Percentiles rank a stretch among this genome's conserved stretches.
phyloP scores from a whole-genome alignment of 2,329 filamentous ascomycete species.

The Penicillium sp. region DNA sequence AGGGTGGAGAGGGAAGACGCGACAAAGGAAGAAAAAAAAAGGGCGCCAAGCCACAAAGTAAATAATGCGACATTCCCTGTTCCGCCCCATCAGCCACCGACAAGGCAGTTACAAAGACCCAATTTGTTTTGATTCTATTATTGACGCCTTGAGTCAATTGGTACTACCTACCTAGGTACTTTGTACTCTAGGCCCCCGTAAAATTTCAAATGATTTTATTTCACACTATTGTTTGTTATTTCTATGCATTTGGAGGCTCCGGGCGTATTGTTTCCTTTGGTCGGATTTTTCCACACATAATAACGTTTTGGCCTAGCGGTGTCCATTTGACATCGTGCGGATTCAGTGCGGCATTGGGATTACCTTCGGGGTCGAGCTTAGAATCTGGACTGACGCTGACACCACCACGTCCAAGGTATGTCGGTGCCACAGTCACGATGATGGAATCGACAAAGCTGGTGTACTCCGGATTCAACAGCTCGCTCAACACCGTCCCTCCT shows the following conservation, averaged over 20 bases:
- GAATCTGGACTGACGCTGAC: conserved; percentile 69
- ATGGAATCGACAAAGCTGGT: conserved; percentile 65
- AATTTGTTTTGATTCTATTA: too few species aligned
- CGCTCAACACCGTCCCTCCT: conserved; percentile 74
- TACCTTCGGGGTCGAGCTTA: conserved; percentile 46
- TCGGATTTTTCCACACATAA: conserved; percentile 64
- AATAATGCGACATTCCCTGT: conserved; percentile 21
- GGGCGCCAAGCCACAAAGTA: conserved; percentile 12
- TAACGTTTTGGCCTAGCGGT: conserved; percentile 74
- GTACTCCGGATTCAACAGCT: conserved; percentile 60
- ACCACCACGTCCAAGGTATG: conserved; percentile 78
- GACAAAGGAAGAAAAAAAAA: conserved; percentile 11
- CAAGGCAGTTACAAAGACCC: neutral
- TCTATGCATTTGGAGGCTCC: neutral
- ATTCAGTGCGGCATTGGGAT: conserved; percentile 56
- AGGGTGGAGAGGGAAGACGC: conserved; percentile 4
- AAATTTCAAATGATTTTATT: too few species aligned
- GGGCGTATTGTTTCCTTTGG: conserved; percentile 2
- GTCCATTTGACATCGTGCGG: conserved; percentile 65
- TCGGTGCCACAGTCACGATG: conserved; percentile 83
- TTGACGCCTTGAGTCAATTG: too few species aligned
- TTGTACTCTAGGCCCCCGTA: too few species aligned
- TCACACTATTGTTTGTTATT: too few species aligned
- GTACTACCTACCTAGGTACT: too few species aligned
- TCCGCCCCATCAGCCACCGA: neutral